These are phyloP conservation scores for Anethum foeniculum DNA, from an alignment of 140 eudicot species.

Conservation along the genomic window DNA sequence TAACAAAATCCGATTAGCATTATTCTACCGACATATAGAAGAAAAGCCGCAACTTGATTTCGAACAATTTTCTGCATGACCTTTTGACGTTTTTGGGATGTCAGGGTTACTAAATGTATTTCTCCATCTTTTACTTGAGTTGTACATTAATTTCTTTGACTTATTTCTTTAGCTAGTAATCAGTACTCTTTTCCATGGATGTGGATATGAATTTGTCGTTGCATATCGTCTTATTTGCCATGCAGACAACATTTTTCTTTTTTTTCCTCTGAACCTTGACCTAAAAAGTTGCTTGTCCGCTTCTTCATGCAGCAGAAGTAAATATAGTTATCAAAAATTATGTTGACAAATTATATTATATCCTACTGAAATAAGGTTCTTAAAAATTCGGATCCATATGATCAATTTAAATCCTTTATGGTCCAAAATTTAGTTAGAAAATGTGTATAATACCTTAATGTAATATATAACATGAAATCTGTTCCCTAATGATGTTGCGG, in stretches of 20 bases:
- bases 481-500: not conserved
- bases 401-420: not conserved
- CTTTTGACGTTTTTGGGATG: slow-evolving; percentile 46
- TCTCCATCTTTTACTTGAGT: slow-evolving; percentile 11
- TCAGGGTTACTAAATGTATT: slow-evolving; percentile 72
- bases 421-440: not conserved
- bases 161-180: not conserved
- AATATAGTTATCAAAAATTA: not conserved
- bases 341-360: not conserved
- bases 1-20: slow-evolving; percentile 20
- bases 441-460: not conserved
- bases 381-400: not conserved
- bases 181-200: not conserved
- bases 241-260: not conserved
- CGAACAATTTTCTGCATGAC: slow-evolving; percentile 51
- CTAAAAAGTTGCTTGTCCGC: not conserved
- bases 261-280: not conserved
- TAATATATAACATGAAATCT: not conserved
- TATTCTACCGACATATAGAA: slow-evolving; percentile 26
- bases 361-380: not conserved
- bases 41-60: slow-evolving; percentile 25
- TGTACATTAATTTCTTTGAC: not conserved
- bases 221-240: not conserved
- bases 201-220: not conserved
- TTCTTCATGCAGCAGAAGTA: not conserved